These are phyloP conservation scores for Neoascochyta sp. DNA, from an alignment of 2,329 filamentous ascomycete species.

Conservation along the genomic window DNA sequence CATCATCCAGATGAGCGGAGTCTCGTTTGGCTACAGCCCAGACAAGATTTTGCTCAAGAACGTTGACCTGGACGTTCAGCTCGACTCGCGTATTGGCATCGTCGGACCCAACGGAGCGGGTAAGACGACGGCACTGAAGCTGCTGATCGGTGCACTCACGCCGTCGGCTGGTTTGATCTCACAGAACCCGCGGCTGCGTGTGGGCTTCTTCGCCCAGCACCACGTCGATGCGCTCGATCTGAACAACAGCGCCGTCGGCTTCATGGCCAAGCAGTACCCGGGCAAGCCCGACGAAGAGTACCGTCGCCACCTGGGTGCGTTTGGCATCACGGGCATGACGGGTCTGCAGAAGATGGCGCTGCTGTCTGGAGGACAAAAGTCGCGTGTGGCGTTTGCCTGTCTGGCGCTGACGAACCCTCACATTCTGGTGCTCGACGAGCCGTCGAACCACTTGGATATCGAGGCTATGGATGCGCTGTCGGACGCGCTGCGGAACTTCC, in stretches of 20 bases:
- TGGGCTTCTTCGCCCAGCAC: conserved; percentile 98
- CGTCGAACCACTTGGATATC: conserved; percentile 97
- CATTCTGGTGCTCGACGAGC: conserved; percentile 96
- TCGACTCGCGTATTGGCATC: conserved; percentile 97
- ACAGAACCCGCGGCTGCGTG: conserved; percentile 78
- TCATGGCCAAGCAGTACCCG: conserved; percentile 91
- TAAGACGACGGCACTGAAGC: conserved; percentile 96
- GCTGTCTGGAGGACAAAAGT: conserved; percentile 96
- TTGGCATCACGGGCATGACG: conserved; percentile 84
- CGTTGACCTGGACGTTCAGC: conserved; percentile 92
- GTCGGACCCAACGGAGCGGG: conserved; percentile 98
- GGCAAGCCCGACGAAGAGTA: conserved; percentile 96
- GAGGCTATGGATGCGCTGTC: conserved; percentile 97
- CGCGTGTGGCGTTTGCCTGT: conserved; percentile 96
- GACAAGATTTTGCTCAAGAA: conserved; percentile 78
- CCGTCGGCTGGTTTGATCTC: conserved; percentile 79
- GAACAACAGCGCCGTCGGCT: conserved; percentile 81
- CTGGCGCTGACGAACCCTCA: conserved; percentile 90
- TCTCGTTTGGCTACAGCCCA: conserved; percentile 80
- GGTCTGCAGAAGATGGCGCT: conserved; percentile 94
- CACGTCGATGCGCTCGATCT: conserved; percentile 96
- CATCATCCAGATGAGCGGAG: conserved; percentile 94
- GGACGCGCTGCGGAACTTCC: conserved; percentile 76
- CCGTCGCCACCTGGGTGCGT: conserved; percentile 85
- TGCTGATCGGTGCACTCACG: conserved; percentile 83